Evolutionary conservation across 371 early-diverging fungal genomes (phyloP), one percentile per base, ranked within the genome.

Genomic region (Rhizopus sp.): DNA sequence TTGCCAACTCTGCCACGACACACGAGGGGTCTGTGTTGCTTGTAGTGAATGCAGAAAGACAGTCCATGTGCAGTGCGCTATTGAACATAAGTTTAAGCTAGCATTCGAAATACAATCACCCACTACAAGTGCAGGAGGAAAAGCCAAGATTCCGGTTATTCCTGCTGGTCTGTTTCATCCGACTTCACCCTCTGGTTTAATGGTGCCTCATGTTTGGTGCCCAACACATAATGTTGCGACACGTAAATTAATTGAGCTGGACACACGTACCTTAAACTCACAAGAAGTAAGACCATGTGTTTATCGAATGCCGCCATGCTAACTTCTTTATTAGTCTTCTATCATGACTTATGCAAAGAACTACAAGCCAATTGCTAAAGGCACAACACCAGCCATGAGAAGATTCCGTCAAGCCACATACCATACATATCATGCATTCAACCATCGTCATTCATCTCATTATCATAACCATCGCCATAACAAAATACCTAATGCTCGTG

Each of bases 161-260:
- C 64, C 69, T 42, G 55, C 48, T n/a, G 71, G 71, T 16, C 12
- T 62, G 1, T 77, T 77, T 41, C 33, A 48, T 5, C 12, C 40
- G 5, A 9, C 47, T 10, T 50, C 63, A 0, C 58, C 69, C 0
- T 69, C 73, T 12, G 81, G 84, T 2, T 38, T 78, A 16, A 78
- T 85, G 80, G 59, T 79, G 1, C 81, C 86, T 8, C 72, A 70
- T 59, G 65, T 83, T 4, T 80, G 69, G 66, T 86, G 86, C 37
- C 74, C 77, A 8, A 65, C 73, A 7, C 83, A 83, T 60, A 70
- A 69, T 31, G 32, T 74, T 23, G 29, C 50, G 10, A 35, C 50
- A 8, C 49, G 33, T 17, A 53, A 58, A 8, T 16, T 72, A 2
- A 54, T 75, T 32, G 56, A 57, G 2, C 40, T 75, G 3, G 40